phyloP scores from a whole-genome alignment of 2,329 filamentous ascomycete genomes.

The Epichloe scottii region DNA sequence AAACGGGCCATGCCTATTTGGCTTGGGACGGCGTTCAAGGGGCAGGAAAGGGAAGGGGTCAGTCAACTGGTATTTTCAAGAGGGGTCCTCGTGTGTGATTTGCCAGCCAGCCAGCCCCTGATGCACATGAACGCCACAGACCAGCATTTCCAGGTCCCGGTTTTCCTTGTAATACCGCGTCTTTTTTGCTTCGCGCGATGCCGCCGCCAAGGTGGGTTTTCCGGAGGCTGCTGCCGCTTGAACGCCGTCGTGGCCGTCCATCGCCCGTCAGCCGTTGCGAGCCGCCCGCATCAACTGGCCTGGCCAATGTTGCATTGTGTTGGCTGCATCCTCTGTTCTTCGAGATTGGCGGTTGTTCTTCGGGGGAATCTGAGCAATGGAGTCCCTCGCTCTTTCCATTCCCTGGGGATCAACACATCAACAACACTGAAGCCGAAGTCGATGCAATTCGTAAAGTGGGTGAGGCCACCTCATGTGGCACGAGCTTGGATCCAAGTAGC shows the following conservation, averaged over 20 bases:
- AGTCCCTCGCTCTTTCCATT: too few relatives aligned
- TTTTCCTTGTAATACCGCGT: background rate
- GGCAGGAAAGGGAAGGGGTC: background rate
- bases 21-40: background rate
- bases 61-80: background rate
- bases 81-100: background rate
- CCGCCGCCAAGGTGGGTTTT: background rate
- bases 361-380: too few relatives aligned
- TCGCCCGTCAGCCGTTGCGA: background rate
- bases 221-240: background rate
- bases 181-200: background rate
- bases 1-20: background rate
- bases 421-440: background rate
- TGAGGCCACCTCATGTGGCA: slow-evolving; percentile 13
- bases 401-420: too few relatives aligned
- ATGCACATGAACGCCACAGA: background rate
- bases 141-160: too few relatives aligned
- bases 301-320: too few relatives aligned
- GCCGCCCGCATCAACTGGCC: too few relatives aligned
- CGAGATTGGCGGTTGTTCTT: too few relatives aligned
- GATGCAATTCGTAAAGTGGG: background rate
- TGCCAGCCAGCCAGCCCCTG: background rate
- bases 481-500: slow-evolving; percentile 9
- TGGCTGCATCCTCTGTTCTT: too few relatives aligned
- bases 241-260: background rate